These are phyloP conservation scores for Chalaropsis thielavioides DNA, from an alignment of 2,329 filamentous ascomycete genomes.

Conservation along the genomic window DNA sequence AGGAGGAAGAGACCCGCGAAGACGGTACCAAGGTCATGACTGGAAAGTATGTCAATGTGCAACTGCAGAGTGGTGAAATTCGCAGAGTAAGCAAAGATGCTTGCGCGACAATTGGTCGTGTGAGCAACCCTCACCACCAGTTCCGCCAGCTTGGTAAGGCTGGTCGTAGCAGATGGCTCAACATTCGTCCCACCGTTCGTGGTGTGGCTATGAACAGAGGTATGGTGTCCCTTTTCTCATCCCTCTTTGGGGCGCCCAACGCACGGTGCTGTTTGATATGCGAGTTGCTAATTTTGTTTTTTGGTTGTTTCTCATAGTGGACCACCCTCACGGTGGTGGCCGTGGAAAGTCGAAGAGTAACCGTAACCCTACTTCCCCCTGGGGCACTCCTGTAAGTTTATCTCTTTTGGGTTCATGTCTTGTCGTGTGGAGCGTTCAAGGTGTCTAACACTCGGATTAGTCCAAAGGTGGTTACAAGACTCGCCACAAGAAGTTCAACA, in stretches of 20 bases:
- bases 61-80: conserved; percentile 84
- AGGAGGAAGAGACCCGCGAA: conserved; percentile 59
- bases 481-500: conserved; percentile 79
- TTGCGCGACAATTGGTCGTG: conserved; percentile 84
- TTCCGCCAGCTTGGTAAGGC: conserved; percentile 90
- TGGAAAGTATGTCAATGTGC: conserved; percentile 66
- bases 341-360: conserved; percentile 99
- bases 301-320: conserved; percentile 38
- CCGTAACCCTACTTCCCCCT: conserved; percentile 83
- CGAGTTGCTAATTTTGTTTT: conserved; percentile 15
- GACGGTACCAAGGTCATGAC: conserved; percentile 48
- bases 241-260: neutral
- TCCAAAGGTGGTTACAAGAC: conserved; percentile 88
- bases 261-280: neutral
- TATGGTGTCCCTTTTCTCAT: conserved; percentile 27
- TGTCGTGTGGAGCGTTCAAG: neutral
- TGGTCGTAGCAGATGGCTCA: conserved; percentile 82
- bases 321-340: conserved; percentile 97
- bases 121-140: conserved; percentile 85
- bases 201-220: conserved; percentile 98
- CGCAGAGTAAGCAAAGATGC: conserved; percentile 81
- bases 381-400: conserved; percentile 76
- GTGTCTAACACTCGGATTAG: conserved; percentile 28
- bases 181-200: conserved; percentile 86
- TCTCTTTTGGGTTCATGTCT: neutral